Evolutionary conservation across 2,329 filamentous ascomycete genomes (phyloP).

Genomic region (Fusarium paranaense): DNA sequence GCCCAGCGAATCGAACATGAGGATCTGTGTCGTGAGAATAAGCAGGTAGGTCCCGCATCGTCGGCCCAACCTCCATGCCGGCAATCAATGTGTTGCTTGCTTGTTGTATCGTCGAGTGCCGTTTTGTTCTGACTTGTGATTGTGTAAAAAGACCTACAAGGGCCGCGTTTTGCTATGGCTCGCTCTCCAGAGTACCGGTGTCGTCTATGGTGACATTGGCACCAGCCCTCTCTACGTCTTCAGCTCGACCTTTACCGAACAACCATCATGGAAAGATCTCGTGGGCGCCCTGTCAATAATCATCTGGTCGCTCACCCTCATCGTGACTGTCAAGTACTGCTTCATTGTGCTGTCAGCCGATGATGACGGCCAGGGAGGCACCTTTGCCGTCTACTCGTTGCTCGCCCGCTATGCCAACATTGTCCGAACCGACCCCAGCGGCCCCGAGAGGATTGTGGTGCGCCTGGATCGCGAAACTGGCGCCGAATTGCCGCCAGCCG

Average conservation of each 20-base stretch:
- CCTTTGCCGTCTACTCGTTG: conserved; percentile 74
- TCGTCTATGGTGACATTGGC: conserved; percentile 78
- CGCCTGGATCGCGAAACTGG: conserved; percentile 70
- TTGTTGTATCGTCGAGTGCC: not conserved
- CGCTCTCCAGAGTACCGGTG: conserved; percentile 73
- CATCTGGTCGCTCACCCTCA: conserved; percentile 75
- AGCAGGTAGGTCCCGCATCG: conserved; percentile 38
- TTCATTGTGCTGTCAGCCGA: conserved; percentile 74
- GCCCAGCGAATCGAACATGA: conserved; percentile 46
- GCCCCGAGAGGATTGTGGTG: conserved; percentile 60
- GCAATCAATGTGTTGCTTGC: not conserved
- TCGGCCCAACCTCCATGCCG: not conserved
- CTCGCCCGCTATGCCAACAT: conserved; percentile 72
- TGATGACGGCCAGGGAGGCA: conserved; percentile 78
- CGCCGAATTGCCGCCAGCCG: conserved; percentile 64
- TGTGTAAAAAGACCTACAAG: conserved; percentile 40
- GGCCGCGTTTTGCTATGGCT: conserved; percentile 55
- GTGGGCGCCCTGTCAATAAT: conserved; percentile 75
- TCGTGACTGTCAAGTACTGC: conserved; percentile 77
- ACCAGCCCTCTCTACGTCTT: conserved; percentile 77
- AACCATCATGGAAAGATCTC: conserved; percentile 68
- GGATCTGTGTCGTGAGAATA: conserved; percentile 43
- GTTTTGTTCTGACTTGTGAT: conserved; percentile 14
- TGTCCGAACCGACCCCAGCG: conserved; percentile 66
- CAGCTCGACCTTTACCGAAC: conserved; percentile 72